Evolutionary conservation across 495 filamentous ascomycete species (phyloP), one percentile per base, ranked within the genome.

Genomic region (Penicillium macrosclerotiorum): DNA sequence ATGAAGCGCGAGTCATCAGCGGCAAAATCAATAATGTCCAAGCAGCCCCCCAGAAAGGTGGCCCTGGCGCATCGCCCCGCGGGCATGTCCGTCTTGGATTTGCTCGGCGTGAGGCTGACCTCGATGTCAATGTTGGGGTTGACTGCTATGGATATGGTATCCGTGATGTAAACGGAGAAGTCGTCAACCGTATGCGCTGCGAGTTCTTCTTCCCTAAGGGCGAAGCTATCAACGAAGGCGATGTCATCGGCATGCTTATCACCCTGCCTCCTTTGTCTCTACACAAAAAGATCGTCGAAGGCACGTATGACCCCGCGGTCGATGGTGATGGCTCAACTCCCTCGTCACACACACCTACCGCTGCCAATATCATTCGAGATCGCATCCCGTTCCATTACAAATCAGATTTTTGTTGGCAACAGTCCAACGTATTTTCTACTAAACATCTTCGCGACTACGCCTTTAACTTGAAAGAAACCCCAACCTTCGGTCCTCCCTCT

Each of bases 131-230:
- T 8, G 89, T 96, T 9, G 94, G 94, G 0, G 95, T 91, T 54
- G 93, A 99, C 63, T 90, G 88, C 25, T 97, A 97, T 64, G 93
- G 90, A 35, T 99, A 99, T 62, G 94, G 88, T 14, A 78, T 99
- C 42, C 83, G 91, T 16, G 94, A 97, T 58, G 82, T 89, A 9
- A 78, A 82, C 9, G 91, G 92, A 8, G 89, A 97, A 59, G 92
- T 93, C 36, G 85, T 96, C 17, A 90, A 94, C 67, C 87, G 91
- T 71, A 96, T 92, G 45, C 84, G 93, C 24, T 90, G 92, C 9
- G 86, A 88, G 52, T 85, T 89, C 55, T 93, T 95, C 66, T 89
- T 89, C 54, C 85, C 85, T 1, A 71, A 81, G 29, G 81, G 82
- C 25, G 83, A 90, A 63, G 77, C 81, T 36, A 77, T 84, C 41